Conservation (phyloP, 1,139 yeast genomes). For the Pichia sp. region DNA sequence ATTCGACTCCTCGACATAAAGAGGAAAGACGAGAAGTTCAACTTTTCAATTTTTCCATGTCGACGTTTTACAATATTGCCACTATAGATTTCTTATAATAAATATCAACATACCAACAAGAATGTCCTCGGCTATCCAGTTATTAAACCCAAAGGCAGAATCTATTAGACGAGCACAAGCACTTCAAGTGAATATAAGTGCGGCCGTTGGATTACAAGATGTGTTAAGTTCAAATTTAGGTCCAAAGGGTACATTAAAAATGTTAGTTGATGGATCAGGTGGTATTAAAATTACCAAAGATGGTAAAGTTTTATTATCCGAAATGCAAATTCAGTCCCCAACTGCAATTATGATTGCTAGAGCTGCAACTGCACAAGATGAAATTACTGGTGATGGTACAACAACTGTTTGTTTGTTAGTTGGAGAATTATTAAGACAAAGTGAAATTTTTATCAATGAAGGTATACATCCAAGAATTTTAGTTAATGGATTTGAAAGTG, state of each 20-base stretch:
- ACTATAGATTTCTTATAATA: background rate
- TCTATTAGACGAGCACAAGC: slow-evolving; percentile 92
- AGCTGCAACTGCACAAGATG: slow-evolving; percentile 98
- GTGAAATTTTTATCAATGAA: slow-evolving; percentile 84
- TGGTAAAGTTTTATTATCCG: slow-evolving; percentile 87
- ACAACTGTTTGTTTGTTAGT: slow-evolving; percentile 94
- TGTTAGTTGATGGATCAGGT: slow-evolving; percentile 96
- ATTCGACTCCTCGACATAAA: background rate
- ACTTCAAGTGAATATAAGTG: slow-evolving; percentile 85
- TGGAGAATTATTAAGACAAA: slow-evolving; percentile 91
- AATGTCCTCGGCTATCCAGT: slow-evolving; percentile 61
- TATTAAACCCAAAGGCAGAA: slow-evolving; percentile 95
- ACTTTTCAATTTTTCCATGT: background rate
- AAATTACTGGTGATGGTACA: slow-evolving; percentile 98
- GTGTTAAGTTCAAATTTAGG: slow-evolving; percentile 90
- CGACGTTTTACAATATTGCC: background rate
- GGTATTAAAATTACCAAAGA: slow-evolving; percentile 92
- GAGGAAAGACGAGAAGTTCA: background rate
- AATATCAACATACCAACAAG: background rate
- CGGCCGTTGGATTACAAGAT: slow-evolving; percentile 94
- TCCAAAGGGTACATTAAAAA: slow-evolving; percentile 94
- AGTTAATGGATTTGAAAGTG: slow-evolving; percentile 91
- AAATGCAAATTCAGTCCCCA: slow-evolving; percentile 99
- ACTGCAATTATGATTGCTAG: slow-evolving; percentile 98
- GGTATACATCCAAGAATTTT: slow-evolving; percentile 95